Base-by-base conservation (phyloP, 2,329 filamentous ascomycete genomes). In the Orbilia brochopaga region DNA sequence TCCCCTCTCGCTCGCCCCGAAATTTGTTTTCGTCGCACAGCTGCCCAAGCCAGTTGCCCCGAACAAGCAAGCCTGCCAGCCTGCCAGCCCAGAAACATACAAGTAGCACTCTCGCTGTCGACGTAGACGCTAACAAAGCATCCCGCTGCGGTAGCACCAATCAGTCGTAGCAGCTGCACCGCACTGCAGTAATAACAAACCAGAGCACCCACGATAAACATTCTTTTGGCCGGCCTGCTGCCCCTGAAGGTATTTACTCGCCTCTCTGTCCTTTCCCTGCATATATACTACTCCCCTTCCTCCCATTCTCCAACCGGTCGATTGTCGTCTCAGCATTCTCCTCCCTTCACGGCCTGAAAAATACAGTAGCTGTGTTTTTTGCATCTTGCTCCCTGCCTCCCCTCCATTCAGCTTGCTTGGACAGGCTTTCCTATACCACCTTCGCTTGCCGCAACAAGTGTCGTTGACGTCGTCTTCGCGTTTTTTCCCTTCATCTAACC, bases 161-260 rank as follows among this genome's bases (percentile, higher is more conserved):
- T 69, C 57, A 56, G 65, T 63, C 32, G 42, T 69, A 69, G 65
- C 37, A 53, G 37, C 37, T 13, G 37, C 37, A 7, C 32, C 15
- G n/a, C 37, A 42, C 11, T 2, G 37, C 37, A 42, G 13, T 17
- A 13, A 15, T 13, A 13, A 42, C 13, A 42, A 42, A 42, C 13
- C 37, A 2, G 15, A 42, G 35, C 21, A 27, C 48, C 35, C 51
- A 60, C 42, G 42, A 62, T 62, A 69, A 58, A 69, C 65, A 69
- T 69, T 69, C 65, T 69, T 69, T 62, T 57, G 60, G 52, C 53
- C 65, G 52, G 52, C n/a, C 37, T 44, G 10, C 21, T 21, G 61
- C 58, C 50, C 65, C 65, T 69, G 65, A 69, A 69, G 65, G 65
- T 69, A 69, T 69, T 69, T 61, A 42, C 48, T 53, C 19, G n/a